Conservation (phyloP, 2,329 filamentous ascomycete species). For the Colletotrichum siamense region DNA sequence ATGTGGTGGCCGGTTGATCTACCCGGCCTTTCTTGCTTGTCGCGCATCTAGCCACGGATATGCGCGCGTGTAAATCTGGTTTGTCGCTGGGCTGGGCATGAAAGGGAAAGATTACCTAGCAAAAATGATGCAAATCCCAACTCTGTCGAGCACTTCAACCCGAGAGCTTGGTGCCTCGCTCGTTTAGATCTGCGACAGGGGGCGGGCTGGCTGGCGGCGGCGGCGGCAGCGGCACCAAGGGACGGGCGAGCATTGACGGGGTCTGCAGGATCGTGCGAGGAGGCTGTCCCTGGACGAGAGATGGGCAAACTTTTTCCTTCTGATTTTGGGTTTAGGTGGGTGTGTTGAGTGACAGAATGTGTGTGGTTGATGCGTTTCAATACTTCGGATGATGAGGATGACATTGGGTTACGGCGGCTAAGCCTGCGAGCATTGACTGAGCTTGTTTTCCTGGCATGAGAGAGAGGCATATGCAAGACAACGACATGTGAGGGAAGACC, state of each 20-base stretch:
- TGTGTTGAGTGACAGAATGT: neutral
- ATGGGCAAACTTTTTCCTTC: neutral
- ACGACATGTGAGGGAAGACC: neutral
- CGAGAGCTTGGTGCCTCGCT: conserved; percentile 7
- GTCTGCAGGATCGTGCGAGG: neutral
- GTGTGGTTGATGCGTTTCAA: conserved; percentile 9
- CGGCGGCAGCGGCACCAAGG: neutral
- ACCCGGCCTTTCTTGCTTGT: neutral
- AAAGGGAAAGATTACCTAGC: neutral
- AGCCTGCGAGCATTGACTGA: neutral
- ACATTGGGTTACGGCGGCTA: neutral
- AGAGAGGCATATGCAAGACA: neutral
- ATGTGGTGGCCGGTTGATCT: neutral
- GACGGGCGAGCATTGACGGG: neutral
- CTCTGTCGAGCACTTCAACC: neutral
- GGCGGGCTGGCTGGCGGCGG: neutral
- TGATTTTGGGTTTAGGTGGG: neutral
- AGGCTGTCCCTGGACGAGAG: neutral
- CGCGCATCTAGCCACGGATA: neutral
- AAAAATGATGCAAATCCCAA: conserved; percentile 3
- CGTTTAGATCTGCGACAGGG: conserved; percentile 15
- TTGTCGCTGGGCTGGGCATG: neutral
- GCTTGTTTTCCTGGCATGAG: neutral
- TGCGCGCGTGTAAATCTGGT: neutral
- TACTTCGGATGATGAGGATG: conserved; percentile 11